Base-by-base conservation (phyloP, 805 yeast genomes). In the Zygosaccharomyces siamensis region DNA sequence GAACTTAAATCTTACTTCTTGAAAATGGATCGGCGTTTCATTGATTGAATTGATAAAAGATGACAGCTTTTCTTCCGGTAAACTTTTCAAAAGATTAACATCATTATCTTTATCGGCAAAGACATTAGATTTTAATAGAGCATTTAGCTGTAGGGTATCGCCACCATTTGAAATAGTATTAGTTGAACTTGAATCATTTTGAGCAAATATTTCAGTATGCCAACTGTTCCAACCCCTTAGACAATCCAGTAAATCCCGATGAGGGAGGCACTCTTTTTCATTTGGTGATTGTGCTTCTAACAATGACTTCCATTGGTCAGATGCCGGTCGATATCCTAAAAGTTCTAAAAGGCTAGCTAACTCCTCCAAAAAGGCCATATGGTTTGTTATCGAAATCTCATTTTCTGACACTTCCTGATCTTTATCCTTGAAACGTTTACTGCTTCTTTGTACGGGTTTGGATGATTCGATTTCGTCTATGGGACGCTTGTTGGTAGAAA, bases 371-470 rank as follows among this genome's bases (percentile, higher is more conserved):
- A 65, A 61, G 0, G 27, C 26, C 1, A 49, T 32, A 12, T 48
- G 44, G 14, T 32, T 36, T 7, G 48, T 44, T 12, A 24, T 18
- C 18, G 26, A 24, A 32, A 14, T 4, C 7, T 53, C 51, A 21
- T 49, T 55, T 8, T 52, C 50, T 6, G 41, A 51, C 26, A 40
- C 42, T 7, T 50, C 60, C 8, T 52, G 54, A 7, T 67, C 69
- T 24, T 58, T 62, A 16, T 64, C 70, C 39, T 68, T 64, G 44
- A 70, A 66, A 21, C 77, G 54, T 53, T 74, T 75, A 49, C 77
- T 74, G 7, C 67, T 56, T 50, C 76, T 57, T 43, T 67, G 72
- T 10, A 62, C 62, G 4, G 58, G 55, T 32, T 58, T 38, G 52
- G 53, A 41, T 10, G 47, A 31, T 5, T 56, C 64, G 1, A 43